Evolutionary conservation across 169 alveolate species (phyloP), one percentile per base, ranked within the genome.

Genomic region (Eimeria necatrix): DNA sequence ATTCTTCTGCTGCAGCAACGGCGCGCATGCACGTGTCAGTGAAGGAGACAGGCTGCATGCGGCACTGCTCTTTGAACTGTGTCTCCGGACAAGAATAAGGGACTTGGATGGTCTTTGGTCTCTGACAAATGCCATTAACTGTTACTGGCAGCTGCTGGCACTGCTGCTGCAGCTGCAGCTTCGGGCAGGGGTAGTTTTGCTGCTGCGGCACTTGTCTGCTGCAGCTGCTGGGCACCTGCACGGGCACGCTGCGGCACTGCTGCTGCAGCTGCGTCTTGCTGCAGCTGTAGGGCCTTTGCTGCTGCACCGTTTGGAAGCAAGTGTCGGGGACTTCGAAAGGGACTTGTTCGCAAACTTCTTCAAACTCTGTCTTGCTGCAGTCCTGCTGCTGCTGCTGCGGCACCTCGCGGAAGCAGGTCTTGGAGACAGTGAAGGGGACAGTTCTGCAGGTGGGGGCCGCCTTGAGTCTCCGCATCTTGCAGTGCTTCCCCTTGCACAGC

Each of bases 11-110:
- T 12, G 56, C 90, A 9, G 71, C 4, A 53, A 90, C 95, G 48
- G 95, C 74, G 51, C 81, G 84, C 81, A 73, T 52, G 90, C 95
- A 90, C 0, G 95, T 90, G 90, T 76, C 95, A 10, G 84, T 83
- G 68, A 56, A 90, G 46, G 95, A 80, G 16, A 90, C 90, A 20
- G 90, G 61, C 70, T 73, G 90, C 64, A 73, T 26, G 32, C 48
- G 84, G 95, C 95, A 90, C 78, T 90, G 95, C 64, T 32, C 84
- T 32, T 56, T 90, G 81, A 41, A 53, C 59, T 90, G 90, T 4
- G 95, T 90, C 53, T 68, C 83, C 1, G 95, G 95, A 81, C 95
- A 90, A 68, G 68, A 24, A 90, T 90, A 90, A 18, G 95, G 95
- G 22, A 90, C 95, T 26, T 90, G 95, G n/a, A 90, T 68, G 3